Evolutionary conservation across 176 grass and related monocot species (phyloP).

Genomic region (Carex myosuroides): DNA sequence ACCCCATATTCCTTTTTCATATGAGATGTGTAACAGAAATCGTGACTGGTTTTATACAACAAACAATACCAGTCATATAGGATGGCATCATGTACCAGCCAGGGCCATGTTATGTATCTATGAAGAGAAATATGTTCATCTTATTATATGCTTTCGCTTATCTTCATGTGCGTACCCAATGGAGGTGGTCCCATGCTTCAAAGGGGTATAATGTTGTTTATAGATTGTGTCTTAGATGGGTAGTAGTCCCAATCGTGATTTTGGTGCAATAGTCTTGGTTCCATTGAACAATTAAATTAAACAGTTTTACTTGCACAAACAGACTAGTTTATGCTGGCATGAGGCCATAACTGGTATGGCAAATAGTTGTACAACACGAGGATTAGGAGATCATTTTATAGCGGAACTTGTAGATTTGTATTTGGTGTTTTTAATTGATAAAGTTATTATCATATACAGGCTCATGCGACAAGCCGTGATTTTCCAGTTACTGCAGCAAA

Average conservation of each 20-base stretch:
- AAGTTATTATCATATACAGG: constrained; percentile 18
- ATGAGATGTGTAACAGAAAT: not conserved
- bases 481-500: constrained; percentile 27
- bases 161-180: not conserved
- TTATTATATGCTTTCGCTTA: not conserved
- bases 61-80: not conserved
- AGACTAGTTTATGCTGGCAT: not conserved
- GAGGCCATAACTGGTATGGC: not conserved
- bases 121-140: not conserved
- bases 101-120: not conserved
- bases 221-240: not conserved
- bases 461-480: constrained; percentile 25
- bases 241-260: not conserved
- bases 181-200: not conserved
- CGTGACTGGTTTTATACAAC: not conserved
- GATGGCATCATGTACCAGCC: not conserved
- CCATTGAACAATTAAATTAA: not conserved
- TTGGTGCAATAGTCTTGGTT: not conserved
- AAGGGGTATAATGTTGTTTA: not conserved
- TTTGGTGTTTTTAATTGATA: constrained; percentile 20
- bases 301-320: not conserved
- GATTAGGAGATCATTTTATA: not conserved
- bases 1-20: not conserved
- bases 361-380: not conserved
- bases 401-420: not conserved